A percentile compares a stretch with the other conserved stretches of the same genome.
Evolutionary conservation across 1,139 yeast species (phyloP).

Genomic region (Diutina catenulata): DNA sequence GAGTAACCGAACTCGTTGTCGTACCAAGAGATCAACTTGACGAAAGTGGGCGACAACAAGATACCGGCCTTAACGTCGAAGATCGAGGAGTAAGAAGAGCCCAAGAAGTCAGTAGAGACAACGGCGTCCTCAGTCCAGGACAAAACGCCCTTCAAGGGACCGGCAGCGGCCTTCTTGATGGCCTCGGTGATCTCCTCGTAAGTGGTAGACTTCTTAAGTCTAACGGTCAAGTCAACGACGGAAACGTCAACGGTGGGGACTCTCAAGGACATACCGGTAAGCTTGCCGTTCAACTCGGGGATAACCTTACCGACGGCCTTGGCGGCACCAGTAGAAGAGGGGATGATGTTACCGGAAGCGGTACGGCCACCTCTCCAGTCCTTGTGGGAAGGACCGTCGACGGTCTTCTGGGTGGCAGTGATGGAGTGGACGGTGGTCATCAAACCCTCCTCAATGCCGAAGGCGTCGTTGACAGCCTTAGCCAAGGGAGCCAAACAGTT

Average conservation of each 20-base stretch:
- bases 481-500: constrained; percentile 86
- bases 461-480: constrained; percentile 68
- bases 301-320: constrained; percentile 88
- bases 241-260: constrained; percentile 84
- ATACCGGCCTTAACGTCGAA: constrained; percentile 82
- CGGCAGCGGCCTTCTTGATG: constrained; percentile 59
- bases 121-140: constrained; percentile 84
- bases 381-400: constrained; percentile 86
- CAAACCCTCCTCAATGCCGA: constrained; percentile 77
- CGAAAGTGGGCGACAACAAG: constrained; percentile 69
- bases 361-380: constrained; percentile 96
- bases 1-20: constrained; percentile 90
- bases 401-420: constrained; percentile 87
- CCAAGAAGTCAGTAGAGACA: constrained; percentile 76
- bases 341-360: constrained; percentile 82
- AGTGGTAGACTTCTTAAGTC: constrained; percentile 57
- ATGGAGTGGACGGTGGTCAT: constrained; percentile 89
- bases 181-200: constrained; percentile 68
- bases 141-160: constrained; percentile 60
- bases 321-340: constrained; percentile 89
- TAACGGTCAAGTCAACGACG: constrained; percentile 62
- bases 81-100: constrained; percentile 69
- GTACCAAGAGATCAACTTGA: constrained; percentile 82
- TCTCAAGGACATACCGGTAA: constrained; percentile 73
- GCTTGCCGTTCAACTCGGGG: constrained; percentile 79